Percentiles rank a stretch among this genome's conserved stretches.
phyloP scores from a whole-genome alignment of 2,329 filamentous ascomycete species.

The Neopestalotiopsis rosae region DNA sequence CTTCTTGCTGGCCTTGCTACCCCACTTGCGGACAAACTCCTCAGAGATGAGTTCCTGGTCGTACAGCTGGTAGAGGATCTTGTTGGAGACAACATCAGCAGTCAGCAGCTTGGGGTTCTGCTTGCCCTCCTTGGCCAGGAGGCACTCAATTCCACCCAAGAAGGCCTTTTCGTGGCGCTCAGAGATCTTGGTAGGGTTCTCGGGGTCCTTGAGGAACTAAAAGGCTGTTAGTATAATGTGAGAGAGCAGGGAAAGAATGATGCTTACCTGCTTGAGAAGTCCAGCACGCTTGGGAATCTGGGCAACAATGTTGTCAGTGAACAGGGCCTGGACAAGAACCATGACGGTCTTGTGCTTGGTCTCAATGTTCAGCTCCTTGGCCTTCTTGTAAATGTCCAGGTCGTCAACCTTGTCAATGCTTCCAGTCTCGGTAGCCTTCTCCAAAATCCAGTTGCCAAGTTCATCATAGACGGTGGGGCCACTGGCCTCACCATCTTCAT shows the following conservation, averaged over 20 bases:
- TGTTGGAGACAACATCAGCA: slow-evolving; percentile 77
- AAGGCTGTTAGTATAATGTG: slow-evolving; percentile 33
- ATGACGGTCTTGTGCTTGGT: slow-evolving; percentile 90
- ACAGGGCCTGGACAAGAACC: slow-evolving; percentile 91
- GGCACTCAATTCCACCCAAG: slow-evolving; percentile 92
- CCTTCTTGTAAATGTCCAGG: slow-evolving; percentile 93
- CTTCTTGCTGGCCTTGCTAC: slow-evolving; percentile 95
- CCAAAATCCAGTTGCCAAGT: slow-evolving; percentile 90
- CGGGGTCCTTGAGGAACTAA: slow-evolving; percentile 68
- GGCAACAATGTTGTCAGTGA: slow-evolving; percentile 86
- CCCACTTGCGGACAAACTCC: slow-evolving; percentile 90
- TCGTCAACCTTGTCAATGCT: slow-evolving; percentile 82
- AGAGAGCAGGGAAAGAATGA: not conserved
- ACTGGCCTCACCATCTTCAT: slow-evolving; percentile 79
- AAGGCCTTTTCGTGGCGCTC: slow-evolving; percentile 96
- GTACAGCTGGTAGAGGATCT: slow-evolving; percentile 89
- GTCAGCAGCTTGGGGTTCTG: slow-evolving; percentile 76
- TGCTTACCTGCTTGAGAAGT: slow-evolving; percentile 83
- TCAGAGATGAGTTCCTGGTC: slow-evolving; percentile 88
- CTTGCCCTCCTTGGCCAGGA: slow-evolving; percentile 74
- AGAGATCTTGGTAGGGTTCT: slow-evolving; percentile 47
- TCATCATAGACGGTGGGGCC: slow-evolving; percentile 83
- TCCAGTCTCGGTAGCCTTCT: slow-evolving; percentile 70
- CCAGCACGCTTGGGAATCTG: slow-evolving; percentile 84
- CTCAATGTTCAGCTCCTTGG: slow-evolving; percentile 94